These are phyloP conservation scores for Aspergillus sergii DNA, from an alignment of 2,329 filamentous ascomycete species.

Conservation along the genomic window DNA sequence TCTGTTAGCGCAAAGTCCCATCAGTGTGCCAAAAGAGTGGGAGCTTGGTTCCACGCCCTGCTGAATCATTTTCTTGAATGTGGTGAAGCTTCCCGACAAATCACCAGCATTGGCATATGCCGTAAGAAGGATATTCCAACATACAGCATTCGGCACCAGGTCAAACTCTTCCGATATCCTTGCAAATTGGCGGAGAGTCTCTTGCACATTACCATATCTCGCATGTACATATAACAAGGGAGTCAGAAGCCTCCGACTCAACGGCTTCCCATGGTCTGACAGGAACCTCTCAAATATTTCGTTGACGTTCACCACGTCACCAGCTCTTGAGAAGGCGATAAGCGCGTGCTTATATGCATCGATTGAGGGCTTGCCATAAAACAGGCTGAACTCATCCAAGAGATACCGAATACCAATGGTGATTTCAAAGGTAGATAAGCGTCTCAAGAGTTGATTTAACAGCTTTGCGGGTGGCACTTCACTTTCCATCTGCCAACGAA, in stretches of 20 bases:
- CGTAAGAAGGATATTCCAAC: conserved; percentile 78
- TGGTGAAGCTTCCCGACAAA: conserved; percentile 64
- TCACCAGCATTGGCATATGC: conserved; percentile 69
- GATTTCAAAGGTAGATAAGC: conserved; percentile 33
- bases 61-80: conserved; percentile 64
- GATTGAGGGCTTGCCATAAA: conserved; percentile 34
- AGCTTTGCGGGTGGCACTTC: conserved; percentile 23
- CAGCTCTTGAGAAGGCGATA: conserved; percentile 48
- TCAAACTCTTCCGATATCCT: conserved; percentile 60
- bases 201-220: conserved; percentile 63
- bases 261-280: conserved; percentile 39
- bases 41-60: conserved; percentile 57
- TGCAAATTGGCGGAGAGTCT: conserved; percentile 64
- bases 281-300: conserved; percentile 48
- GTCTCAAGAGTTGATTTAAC: conserved; percentile 28
- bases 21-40: conserved; percentile 71
- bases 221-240: conserved; percentile 73
- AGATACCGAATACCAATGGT: conserved; percentile 42
- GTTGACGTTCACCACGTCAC: conserved; percentile 49
- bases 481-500: conserved; percentile 37
- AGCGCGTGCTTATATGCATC: conserved; percentile 41
- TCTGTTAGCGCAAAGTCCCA: conserved; percentile 69
- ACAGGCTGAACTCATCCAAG: conserved; percentile 42
- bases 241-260: conserved; percentile 36
- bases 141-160: conserved; percentile 59